phyloP scores from a whole-genome alignment of 495 filamentous ascomycete species.

The Aspergillus nanangensis region DNA sequence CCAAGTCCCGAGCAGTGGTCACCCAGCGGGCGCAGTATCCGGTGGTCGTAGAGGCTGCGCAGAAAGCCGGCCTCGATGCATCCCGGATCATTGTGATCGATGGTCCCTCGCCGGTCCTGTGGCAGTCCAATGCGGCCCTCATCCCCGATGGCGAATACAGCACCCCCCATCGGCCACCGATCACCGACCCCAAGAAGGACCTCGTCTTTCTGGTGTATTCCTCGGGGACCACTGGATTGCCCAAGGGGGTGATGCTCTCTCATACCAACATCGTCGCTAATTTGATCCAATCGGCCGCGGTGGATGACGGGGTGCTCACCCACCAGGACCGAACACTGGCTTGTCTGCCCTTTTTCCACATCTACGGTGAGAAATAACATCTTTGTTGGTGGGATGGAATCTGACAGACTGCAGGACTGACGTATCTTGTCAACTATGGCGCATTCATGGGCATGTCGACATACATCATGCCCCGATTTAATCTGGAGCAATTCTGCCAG shows the following conservation, averaged over 20 bases:
- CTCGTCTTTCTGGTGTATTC: constrained; percentile 64
- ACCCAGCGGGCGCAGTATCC: constrained; percentile 47
- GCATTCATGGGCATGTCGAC: not conserved
- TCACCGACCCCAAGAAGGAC: not conserved
- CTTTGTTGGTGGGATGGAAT: too few relatives aligned
- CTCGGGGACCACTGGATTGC: constrained; percentile 73
- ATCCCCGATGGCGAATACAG: not conserved
- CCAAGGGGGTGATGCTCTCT: constrained; percentile 76
- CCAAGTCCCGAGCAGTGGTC: constrained; percentile 60
- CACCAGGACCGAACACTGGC: not conserved
- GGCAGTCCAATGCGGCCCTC: not conserved
- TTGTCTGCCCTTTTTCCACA: not conserved
- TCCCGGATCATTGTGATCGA: constrained; percentile 46
- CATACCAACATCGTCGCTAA: constrained; percentile 72
- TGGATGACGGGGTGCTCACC: not conserved
- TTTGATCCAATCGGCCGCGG: constrained; percentile 24
- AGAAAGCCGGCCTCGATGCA: constrained; percentile 51
- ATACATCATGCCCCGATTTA: constrained; percentile 39
- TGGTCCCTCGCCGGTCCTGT: not conserved
- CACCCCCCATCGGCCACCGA: not conserved
- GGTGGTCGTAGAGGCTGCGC: constrained; percentile 40
- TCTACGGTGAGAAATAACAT: not conserved
- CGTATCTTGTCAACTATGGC: not conserved
- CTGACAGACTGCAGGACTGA: not conserved
- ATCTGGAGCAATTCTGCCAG: constrained; percentile 59